phyloP scores from a whole-genome alignment of 148 eudicot genomes.

The Rhododendron ferrugineum region DNA sequence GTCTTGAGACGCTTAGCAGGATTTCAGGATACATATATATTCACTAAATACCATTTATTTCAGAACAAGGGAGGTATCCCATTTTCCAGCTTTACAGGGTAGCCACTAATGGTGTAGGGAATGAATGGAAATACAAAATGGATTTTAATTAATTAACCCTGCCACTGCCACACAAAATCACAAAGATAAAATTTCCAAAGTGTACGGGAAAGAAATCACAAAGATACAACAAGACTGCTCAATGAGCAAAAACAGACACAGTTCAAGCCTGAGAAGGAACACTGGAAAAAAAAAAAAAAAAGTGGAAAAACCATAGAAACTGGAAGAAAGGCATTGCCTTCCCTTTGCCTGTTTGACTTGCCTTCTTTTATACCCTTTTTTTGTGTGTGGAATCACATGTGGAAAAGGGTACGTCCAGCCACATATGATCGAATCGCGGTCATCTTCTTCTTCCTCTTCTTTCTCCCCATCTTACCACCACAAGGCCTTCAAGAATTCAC shows the following conservation, averaged over 20 bases:
- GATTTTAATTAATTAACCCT: neutral
- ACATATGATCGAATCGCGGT: neutral
- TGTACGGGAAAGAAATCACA: neutral
- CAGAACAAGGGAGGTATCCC: neutral
- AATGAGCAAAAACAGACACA: neutral
- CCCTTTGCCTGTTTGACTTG: slow-evolving; percentile 93
- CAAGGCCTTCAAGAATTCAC: neutral
- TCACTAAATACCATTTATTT: neutral
- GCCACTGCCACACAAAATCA: neutral
- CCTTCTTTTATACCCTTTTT: slow-evolving; percentile 18
- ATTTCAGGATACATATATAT: neutral
- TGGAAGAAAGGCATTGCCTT: slow-evolving; percentile 88
- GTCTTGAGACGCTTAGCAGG: neutral
- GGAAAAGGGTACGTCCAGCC: neutral
- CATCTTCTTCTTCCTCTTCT: slow-evolving; percentile 22
- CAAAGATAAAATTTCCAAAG: neutral
- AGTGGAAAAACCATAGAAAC: neutral
- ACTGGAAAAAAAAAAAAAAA: neutral
- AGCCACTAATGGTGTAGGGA: neutral
- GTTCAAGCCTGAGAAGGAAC: neutral
- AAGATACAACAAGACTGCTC: neutral
- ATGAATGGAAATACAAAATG: neutral
- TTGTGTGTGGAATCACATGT: neutral
- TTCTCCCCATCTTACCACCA: slow-evolving; percentile 16
- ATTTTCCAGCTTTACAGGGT: neutral